Conservation (phyloP, 306 rosid genomes). For the Corylus avellana region DNA sequence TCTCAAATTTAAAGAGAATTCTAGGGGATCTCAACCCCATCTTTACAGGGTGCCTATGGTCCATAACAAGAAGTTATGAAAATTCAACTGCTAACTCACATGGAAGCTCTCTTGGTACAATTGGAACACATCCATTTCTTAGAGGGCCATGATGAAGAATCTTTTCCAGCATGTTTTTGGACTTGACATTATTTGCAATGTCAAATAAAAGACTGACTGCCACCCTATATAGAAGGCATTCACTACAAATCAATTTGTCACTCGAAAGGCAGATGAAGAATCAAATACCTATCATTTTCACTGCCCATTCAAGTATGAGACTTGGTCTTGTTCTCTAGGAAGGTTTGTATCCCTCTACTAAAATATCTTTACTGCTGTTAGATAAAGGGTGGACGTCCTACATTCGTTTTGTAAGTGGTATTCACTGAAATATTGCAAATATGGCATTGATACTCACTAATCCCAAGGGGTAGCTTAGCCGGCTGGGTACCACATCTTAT, state of each 20-base stretch:
- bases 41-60: not conserved
- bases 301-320: not conserved
- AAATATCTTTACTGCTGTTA: not conserved
- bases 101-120: not conserved
- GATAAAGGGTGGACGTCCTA: not conserved
- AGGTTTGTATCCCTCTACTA: not conserved
- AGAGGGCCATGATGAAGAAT: not conserved
- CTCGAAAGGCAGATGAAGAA: not conserved
- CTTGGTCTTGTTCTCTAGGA: not conserved
- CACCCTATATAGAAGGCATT: no score
- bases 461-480: no score
- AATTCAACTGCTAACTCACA: not conserved
- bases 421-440: not conserved
- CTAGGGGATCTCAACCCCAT: no score
- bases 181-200: not conserved
- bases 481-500: no score
- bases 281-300: not conserved
- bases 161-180: conserved; percentile 1
- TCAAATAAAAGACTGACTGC: not conserved
- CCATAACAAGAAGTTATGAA: not conserved
- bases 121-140: not conserved
- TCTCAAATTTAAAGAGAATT: no score
- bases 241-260: not conserved
- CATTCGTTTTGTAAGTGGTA: not conserved
- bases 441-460: not conserved